Evolutionary conservation across 2,329 filamentous ascomycete genomes (phyloP).

Genomic region (Reticulascus tulasneorum): DNA sequence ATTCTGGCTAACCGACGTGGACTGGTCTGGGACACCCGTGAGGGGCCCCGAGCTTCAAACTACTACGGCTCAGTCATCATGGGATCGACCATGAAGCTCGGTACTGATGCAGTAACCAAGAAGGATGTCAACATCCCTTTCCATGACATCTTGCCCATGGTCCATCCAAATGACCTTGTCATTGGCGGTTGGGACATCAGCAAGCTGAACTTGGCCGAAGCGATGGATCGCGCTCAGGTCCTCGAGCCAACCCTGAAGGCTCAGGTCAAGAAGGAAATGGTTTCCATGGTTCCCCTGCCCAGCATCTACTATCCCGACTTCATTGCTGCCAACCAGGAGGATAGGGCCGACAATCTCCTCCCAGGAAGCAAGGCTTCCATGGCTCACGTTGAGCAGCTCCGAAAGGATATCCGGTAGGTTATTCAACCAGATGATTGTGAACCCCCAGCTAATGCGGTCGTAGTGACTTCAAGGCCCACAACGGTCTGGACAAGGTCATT

Average conservation of each 20-base stretch:
- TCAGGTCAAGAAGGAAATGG: slow-evolving; percentile 90
- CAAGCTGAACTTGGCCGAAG: slow-evolving; percentile 77
- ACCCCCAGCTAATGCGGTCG: not conserved
- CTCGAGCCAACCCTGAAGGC: slow-evolving; percentile 92
- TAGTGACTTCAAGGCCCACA: slow-evolving; percentile 82
- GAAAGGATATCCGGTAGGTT: slow-evolving; percentile 69
- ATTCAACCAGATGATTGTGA: not conserved
- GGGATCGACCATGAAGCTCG: slow-evolving; percentile 95
- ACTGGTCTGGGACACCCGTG: slow-evolving; percentile 89
- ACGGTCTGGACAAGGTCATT: slow-evolving; percentile 89
- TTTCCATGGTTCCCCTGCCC: slow-evolving; percentile 79
- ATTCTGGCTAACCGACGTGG: slow-evolving; percentile 91
- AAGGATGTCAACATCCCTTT: slow-evolving; percentile 96
- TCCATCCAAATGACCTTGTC: slow-evolving; percentile 92
- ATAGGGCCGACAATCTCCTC: slow-evolving; percentile 87
- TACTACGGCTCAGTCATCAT: slow-evolving; percentile 99
- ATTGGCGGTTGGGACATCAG: slow-evolving; percentile 98
- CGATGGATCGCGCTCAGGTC: slow-evolving; percentile 94
- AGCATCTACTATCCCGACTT: slow-evolving; percentile 99
- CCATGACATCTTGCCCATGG: slow-evolving; percentile 90
- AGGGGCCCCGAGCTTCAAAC: slow-evolving; percentile 80
- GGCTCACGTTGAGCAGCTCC: slow-evolving; percentile 89
- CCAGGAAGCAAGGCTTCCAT: slow-evolving; percentile 77
- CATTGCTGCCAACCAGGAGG: slow-evolving; percentile 97
- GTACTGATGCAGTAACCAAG: slow-evolving; percentile 76